phyloP scores from a whole-genome alignment of 1,284 basidiomycete species.

The Papiliotrema laurentii region DNA sequence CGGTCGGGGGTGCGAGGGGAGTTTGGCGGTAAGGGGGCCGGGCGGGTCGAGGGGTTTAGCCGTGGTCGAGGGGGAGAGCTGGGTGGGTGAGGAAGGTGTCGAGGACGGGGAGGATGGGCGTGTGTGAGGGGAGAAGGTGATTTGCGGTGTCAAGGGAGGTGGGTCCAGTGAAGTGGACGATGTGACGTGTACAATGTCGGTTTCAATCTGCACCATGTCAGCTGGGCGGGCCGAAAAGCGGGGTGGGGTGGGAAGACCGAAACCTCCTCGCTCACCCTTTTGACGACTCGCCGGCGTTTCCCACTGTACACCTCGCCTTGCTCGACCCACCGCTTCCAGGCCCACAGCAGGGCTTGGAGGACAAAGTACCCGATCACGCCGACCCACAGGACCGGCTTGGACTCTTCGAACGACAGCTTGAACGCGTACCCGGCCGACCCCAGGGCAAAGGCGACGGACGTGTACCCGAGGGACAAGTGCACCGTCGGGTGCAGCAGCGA shows the following conservation, averaged over 20 bases:
- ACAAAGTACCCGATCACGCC: constrained; percentile 57
- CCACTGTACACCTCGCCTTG: constrained; percentile 44
- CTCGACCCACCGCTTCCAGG: constrained; percentile 45
- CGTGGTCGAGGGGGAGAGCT: constrained; percentile 4
- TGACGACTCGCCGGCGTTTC: constrained; percentile 43
- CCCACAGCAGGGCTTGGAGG: constrained; percentile 38
- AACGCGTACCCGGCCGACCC: constrained; percentile 78
- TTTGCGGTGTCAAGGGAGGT: constrained; percentile 20
- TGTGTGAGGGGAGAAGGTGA: constrained; percentile 40
- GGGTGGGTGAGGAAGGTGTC: constrained; percentile 12
- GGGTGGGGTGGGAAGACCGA: too few species aligned
- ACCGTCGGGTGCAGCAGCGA: constrained; percentile 81
- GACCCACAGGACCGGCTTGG: constrained; percentile 70
- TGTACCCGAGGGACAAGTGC: constrained; percentile 75
- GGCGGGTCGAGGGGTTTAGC: neutral
- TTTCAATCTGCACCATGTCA: constrained; percentile 36
- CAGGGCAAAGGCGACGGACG: constrained; percentile 70
- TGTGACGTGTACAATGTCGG: constrained; percentile 39
- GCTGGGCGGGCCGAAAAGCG: neutral
- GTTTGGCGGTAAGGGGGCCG: neutral
- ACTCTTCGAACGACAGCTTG: constrained; percentile 76
- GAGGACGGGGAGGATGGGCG: constrained; percentile 26
- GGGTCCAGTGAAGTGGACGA: constrained; percentile 33
- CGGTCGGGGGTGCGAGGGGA: constrained; percentile 5
- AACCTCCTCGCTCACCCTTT: constrained; percentile 48